A percentile compares a stretch with the other conserved stretches of the same genome.
These are phyloP conservation scores for Margaritispora aquatica DNA, from an alignment of 495 filamentous ascomycete genomes.

Conservation along the genomic window DNA sequence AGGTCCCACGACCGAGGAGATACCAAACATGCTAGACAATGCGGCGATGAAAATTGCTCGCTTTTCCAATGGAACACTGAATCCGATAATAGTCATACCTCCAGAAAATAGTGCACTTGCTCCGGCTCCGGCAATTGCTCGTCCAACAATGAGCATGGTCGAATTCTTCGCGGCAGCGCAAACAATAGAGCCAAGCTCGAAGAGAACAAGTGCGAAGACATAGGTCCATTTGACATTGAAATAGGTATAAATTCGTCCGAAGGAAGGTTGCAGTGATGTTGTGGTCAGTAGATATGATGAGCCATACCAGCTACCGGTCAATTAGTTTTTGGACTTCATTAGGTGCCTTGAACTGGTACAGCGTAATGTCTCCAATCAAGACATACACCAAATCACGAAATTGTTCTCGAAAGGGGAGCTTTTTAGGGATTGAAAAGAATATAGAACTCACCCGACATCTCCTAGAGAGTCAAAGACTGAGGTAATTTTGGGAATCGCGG, in stretches of 20 bases:
- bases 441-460: conserved; percentile 54
- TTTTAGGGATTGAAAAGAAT: too few species aligned
- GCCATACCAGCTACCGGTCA: conserved; percentile 20
- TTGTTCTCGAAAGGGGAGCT: too few species aligned
- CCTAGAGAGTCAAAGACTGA: conserved; percentile 37
- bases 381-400: background rate
- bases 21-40: conserved; percentile 58
- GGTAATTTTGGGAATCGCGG: conserved; percentile 46
- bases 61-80: conserved; percentile 57
- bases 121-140: conserved; percentile 55
- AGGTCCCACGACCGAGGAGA: conserved; percentile 38
- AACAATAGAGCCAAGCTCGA: conserved; percentile 68
- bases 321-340: too few species aligned
- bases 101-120: conserved; percentile 48
- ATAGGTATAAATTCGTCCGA: conserved; percentile 38
- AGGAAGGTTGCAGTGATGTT: conserved; percentile 41
- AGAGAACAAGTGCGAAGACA: conserved; percentile 63
- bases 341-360: too few species aligned
- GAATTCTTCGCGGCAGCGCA: conserved; percentile 56
- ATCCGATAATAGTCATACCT: conserved; percentile 22
- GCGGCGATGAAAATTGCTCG: conserved; percentile 68
- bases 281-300: conserved; percentile 42
- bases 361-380: too few species aligned
- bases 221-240: conserved; percentile 52
- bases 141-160: conserved; percentile 56